Base-by-base conservation (phyloP, 2,329 filamentous ascomycete species). In the Cordyceps cicadae region DNA sequence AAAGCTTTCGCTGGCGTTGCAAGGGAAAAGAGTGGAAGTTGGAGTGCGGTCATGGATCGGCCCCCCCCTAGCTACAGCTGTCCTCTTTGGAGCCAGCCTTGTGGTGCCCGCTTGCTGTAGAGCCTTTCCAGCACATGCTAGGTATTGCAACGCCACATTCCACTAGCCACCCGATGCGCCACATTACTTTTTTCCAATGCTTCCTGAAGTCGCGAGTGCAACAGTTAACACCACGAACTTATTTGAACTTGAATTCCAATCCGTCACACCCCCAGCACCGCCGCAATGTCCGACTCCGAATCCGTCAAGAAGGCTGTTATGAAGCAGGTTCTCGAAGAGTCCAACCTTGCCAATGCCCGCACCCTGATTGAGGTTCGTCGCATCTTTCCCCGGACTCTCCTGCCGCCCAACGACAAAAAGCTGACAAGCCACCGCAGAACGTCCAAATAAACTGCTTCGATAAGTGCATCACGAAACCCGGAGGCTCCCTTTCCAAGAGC, bases 391-490 rank as follows among this genome's bases (percentile, higher is more conserved):
- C 39, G 34, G 11, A 37, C 34, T 2, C 34, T 8, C n/a, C n/a
- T 11, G 34, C 48, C 39, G 29, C 41, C n/a, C 26, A 24, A 3
- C 17, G 12, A 14, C 24, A 24, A 17, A 43, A 43, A n/a, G 41
- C 61, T 62, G 19, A 62, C 56, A 59, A 37, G 15, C 2, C 1
- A 46, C 26, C 51, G 39, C 62, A 91, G 87, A 91, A 89, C 83
- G 82, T 92, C 74, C 90, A 92, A 75, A 82, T 89, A 68, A 86
- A 87, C 75, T 93, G 89, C 79, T 93, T 91, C 77, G 84, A 89
- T 52, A 86, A 85, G 72, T 93, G 89, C 74, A 77, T 92, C 17
- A 80, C 87, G 54, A 86, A 87, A 69, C 87, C 89, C 59, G 86
- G 87, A 62, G 73, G 79, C 54, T 85, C 83, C 59, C 76, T 92